Evolutionary conservation across 2,329 filamentous ascomycete genomes (phyloP).

Genomic region (Penicillium crustosum): DNA sequence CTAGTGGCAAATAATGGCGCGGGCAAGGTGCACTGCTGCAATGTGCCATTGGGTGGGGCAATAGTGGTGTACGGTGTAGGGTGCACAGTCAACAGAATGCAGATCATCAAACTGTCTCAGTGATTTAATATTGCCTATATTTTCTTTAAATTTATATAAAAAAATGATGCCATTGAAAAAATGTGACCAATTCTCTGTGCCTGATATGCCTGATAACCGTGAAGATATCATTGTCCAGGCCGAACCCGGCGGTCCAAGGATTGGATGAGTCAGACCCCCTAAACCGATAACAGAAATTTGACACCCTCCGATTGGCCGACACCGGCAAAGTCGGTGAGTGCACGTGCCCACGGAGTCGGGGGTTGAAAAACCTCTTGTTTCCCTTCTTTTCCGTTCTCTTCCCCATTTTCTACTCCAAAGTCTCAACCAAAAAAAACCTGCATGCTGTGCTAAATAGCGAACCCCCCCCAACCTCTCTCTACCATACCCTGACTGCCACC

Average conservation of each 20-base stretch:
- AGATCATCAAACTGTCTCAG: not conserved
- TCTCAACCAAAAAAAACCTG: conserved; percentile 10
- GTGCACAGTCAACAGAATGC: not conserved
- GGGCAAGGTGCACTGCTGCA: conserved; percentile 1
- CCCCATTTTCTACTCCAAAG: conserved; percentile 14
- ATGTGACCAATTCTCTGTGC: not conserved
- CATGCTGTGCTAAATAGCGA: conserved; percentile 33
- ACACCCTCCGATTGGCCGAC: conserved; percentile 27
- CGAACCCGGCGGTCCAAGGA: not conserved
- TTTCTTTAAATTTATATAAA: not conserved
- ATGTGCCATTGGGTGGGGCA: not conserved
- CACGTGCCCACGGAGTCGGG: conserved; percentile 30
- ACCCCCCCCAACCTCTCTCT: conserved; percentile 13
- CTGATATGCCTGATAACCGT: conserved; percentile 3
- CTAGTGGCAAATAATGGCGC: conserved; percentile 9
- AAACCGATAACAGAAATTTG: conserved; percentile 23
- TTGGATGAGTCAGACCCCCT: conserved; percentile 1
- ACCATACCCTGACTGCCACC: conserved; percentile 36
- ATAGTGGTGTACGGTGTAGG: conserved; percentile 4
- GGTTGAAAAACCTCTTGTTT: conserved; percentile 20
- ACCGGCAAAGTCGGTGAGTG: conserved; percentile 28
- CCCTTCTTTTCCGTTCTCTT: conserved; percentile 11
- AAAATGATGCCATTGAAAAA: conserved; percentile 3
- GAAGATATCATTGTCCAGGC: not conserved
- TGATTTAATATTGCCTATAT: not conserved